phyloP scores from a whole-genome alignment of 108 stramenopile species.

The Craspedostauros australis region DNA sequence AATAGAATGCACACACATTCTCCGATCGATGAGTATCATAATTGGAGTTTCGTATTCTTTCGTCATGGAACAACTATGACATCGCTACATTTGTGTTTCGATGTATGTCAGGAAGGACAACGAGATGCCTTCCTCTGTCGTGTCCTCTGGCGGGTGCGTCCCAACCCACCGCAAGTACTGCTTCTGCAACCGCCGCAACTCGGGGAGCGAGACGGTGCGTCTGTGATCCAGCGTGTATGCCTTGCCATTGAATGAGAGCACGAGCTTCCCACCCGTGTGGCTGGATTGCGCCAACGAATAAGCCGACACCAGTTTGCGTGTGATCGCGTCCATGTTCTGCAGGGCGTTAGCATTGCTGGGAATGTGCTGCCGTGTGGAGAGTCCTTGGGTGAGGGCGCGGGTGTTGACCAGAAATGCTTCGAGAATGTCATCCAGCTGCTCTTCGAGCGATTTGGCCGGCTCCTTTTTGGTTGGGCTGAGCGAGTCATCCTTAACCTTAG shows the following conservation, averaged over 20 bases:
- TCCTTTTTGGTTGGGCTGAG: not conserved
- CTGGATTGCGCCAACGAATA: conserved; percentile 40
- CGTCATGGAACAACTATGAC: too few relatives aligned
- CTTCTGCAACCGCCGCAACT: conserved; percentile 40
- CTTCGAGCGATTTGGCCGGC: conserved; percentile 38
- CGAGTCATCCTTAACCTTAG: too few relatives aligned
- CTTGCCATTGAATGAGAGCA: conserved; percentile 3
- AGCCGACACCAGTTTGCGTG: conserved; percentile 41
- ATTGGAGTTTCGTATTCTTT: too few relatives aligned
- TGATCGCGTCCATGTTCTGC: conserved; percentile 41
- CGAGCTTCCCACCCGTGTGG: conserved; percentile 12
- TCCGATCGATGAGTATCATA: too few relatives aligned
- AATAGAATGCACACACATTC: too few relatives aligned
- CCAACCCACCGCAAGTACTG: conserved; percentile 63
- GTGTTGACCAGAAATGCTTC: conserved; percentile 42
- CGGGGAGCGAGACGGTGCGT: conserved; percentile 29
- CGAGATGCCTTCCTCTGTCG: conserved; percentile 42
- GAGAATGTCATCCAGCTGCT: conserved; percentile 64
- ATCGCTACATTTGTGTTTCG: conserved; percentile 53
- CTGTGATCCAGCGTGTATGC: conserved; percentile 7
- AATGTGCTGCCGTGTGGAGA: conserved; percentile 52
- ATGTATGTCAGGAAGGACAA: conserved; percentile 42
- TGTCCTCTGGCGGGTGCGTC: conserved; percentile 47
- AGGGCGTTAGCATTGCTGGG: conserved; percentile 28
- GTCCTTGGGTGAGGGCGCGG: conserved; percentile 56